phyloP scores from a whole-genome alignment of 805 yeast species.

The Candida silvatica region DNA sequence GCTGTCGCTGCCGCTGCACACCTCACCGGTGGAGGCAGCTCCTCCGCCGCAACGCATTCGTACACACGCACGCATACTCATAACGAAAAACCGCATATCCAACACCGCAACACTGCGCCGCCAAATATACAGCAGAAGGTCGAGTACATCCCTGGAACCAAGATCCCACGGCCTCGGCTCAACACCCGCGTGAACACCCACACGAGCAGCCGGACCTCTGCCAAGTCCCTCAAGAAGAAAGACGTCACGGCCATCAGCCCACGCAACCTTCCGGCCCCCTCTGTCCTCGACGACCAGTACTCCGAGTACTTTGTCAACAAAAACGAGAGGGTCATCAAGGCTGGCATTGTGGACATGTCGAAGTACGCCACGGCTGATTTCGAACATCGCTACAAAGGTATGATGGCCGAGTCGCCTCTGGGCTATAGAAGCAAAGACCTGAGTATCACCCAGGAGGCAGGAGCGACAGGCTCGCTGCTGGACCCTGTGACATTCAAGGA shows the following conservation, averaged over 20 bases:
- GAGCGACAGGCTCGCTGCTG: constrained; percentile 12
- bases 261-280: constrained; percentile 34
- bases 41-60: not conserved
- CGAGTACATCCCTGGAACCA: constrained; percentile 43
- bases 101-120: not conserved
- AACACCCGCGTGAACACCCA: constrained; percentile 23
- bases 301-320: constrained; percentile 39
- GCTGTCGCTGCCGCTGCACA: not conserved
- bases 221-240: constrained; percentile 4
- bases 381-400: constrained; percentile 50
- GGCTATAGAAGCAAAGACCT: constrained; percentile 36
- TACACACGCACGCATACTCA: not conserved
- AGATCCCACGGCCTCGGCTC: constrained; percentile 43
- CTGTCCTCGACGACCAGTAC: constrained; percentile 54
- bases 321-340: constrained; percentile 53
- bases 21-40: not conserved
- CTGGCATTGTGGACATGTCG: constrained; percentile 43
- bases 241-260: not conserved
- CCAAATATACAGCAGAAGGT: not conserved
- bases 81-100: not conserved
- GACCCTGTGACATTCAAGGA: constrained; percentile 21
- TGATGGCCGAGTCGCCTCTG: constrained; percentile 50
- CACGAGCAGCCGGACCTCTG: constrained; percentile 8
- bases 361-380: constrained; percentile 37
- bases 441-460: constrained; percentile 8